Base-by-base conservation (phyloP, 2,329 filamentous ascomycete genomes). In the Dryadomyces quercus-mongolicae region DNA sequence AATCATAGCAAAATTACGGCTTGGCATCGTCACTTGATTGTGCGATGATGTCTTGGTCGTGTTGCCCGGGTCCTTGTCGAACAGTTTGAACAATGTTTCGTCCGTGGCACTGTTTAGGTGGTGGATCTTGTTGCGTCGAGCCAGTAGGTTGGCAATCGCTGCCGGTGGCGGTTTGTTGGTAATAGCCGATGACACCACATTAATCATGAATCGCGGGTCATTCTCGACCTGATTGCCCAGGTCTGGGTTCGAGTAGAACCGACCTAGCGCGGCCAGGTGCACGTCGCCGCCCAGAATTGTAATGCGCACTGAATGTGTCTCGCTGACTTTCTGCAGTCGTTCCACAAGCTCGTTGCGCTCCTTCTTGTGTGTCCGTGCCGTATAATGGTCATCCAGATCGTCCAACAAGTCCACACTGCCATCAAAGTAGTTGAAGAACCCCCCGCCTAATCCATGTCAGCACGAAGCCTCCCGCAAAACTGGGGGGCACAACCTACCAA, bases 361-460 rank as follows among this genome's bases (percentile, higher is more conserved):
- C 56, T 81, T 78, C 70, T 96, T 97, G 75, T 97, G 92, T 51
- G 90, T 89, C 58, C 82, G 82, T 6, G 91, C 88, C 1, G 92
- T 96, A 73, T 96, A 96, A 66, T 98, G 93, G 67, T 98, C 93
- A 67, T 97, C 92, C 20, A 95, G 75, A 61, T 95, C 90, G 66
- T 96, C 91, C 16, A 95, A 74, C 22, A 97, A 82, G 70, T 97
- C 93, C 22, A 96, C 86, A 54, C 86, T 91, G 51, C 92, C 92
- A 62, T 96, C 92, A 61, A 97, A 96, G 55, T 89, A 80, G 68
- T 97, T 97, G 75, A 97, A 95, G 47, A 96, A 74, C 52, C 83
- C 82, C 50, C 90, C 91, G 5, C 86, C 53, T 55, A n/a, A n/a
- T 42, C 38, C 25, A 25, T 6, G 40, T 15, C 45, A 2, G 15